These are phyloP conservation scores for Raphidocelis subcapitata DNA, from an alignment of 139 green algal species.

Conservation along the genomic window DNA sequence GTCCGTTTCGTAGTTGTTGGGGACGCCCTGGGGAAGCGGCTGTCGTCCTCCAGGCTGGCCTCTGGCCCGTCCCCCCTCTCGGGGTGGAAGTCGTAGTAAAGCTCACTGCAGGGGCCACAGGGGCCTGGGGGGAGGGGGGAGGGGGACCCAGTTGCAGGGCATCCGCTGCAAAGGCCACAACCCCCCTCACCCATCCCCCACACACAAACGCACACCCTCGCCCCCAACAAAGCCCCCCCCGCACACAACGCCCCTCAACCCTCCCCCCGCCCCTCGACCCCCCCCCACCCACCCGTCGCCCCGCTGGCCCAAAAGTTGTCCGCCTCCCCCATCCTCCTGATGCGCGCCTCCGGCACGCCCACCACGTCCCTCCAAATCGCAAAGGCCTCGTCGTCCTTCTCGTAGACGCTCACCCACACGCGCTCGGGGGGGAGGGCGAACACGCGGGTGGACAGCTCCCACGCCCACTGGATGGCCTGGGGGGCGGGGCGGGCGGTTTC, in stretches of 20 bases:
- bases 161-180: not conserved
- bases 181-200: not conserved
- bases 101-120: slow-evolving; percentile 94
- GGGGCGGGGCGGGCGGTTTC: not conserved
- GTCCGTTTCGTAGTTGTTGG: slow-evolving; percentile 97
- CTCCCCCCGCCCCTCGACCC: not conserved
- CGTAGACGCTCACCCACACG: slow-evolving; percentile 89
- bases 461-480: slow-evolving; percentile 79
- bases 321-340: slow-evolving; percentile 79
- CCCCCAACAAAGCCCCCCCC: not conserved
- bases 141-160: no score
- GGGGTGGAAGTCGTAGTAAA: slow-evolving; percentile 96
- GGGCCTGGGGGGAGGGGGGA: slow-evolving; percentile 55
- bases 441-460: slow-evolving; percentile 87
- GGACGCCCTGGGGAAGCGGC: slow-evolving; percentile 66
- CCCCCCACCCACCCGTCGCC: slow-evolving; percentile 52
- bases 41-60: slow-evolving; percentile 68
- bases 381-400: slow-evolving; percentile 85
- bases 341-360: slow-evolving; percentile 70
- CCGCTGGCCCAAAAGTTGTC: slow-evolving; percentile 97
- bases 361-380: slow-evolving; percentile 82
- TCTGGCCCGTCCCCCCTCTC: slow-evolving; percentile 59
- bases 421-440: slow-evolving; percentile 64
- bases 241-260: not conserved
- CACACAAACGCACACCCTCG: slow-evolving; percentile 1